Base-by-base conservation (phyloP, 1,284 basidiomycete genomes). In the Spongispora temasekensis region DNA sequence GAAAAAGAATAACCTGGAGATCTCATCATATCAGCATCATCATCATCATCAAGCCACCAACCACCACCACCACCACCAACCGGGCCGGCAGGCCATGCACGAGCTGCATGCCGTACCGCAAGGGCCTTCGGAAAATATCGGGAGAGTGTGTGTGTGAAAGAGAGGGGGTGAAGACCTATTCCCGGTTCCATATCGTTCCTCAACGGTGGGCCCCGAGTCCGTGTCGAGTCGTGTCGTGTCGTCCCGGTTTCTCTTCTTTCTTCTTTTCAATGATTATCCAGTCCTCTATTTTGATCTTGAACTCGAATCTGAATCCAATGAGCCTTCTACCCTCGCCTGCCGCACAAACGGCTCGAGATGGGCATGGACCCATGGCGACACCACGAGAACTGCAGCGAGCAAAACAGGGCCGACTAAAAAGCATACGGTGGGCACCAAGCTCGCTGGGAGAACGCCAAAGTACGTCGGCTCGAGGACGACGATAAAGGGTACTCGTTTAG, bases 381-480 rank as follows among this genome's bases (percentile, higher is more conserved):
- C 73, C 5, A 71, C 55, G 27, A 75, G 58, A 7, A 64, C 61
- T 13, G 75, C 75, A 9, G 70, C 51, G 21, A 71, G 61, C 37
- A 78, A 66, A 25, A 80, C 64, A 31, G 68, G 62, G n/a, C n/a
- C n/a, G 23, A 80, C 48, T 27, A 83, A 69, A 53, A 77, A 67
- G 30, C 64, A 60, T 7, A 82, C 56, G 15, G 79, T 77, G 12
- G 86, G 84, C 2, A 83, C 50, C 6, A 89, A 68, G 0, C 85
- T 81, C 10, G 76, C 76, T 2, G 88, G 88, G 21, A 90, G 71
- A 23, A 85, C 74, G n/a, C 84, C 85, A 30, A 84, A 67, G 57
- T 83, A 77, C 1, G 86, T 73, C 25, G 85, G 88, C 63, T 90
- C 89, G 37, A 90, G 67, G 15, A 78, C 72, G 19, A 90, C 65